These are phyloP conservation scores for Zymoseptoria ardabiliae DNA, from an alignment of 2,329 filamentous ascomycete species.

Conservation along the genomic window DNA sequence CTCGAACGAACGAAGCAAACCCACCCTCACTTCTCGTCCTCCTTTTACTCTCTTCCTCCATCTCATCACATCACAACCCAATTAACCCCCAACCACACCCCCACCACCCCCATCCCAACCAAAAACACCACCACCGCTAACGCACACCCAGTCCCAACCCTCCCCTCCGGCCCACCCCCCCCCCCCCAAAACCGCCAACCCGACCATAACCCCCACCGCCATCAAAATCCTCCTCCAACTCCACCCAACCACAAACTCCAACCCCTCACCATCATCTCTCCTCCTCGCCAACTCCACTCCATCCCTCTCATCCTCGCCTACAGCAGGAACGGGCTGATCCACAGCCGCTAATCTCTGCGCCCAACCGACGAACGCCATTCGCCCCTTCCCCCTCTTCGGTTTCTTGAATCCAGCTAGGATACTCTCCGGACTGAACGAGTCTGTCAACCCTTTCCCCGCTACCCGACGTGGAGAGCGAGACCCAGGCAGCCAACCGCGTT, in stretches of 20 bases:
- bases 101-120: slow-evolving; percentile 28
- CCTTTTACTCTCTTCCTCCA: no score
- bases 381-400: slow-evolving; percentile 29
- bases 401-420: slow-evolving; percentile 30
- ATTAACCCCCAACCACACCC: slow-evolving; percentile 32
- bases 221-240: slow-evolving; percentile 23
- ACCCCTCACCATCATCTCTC: slow-evolving; percentile 25
- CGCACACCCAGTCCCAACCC: slow-evolving; percentile 28
- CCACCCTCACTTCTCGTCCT: no score
- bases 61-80: slow-evolving; percentile 29
- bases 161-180: slow-evolving; percentile 27
- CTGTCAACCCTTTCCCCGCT: slow-evolving; percentile 24
- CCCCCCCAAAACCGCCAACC: slow-evolving; percentile 26
- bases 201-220: slow-evolving; percentile 24
- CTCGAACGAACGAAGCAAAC: neutral
- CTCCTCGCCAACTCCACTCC: slow-evolving; percentile 11
- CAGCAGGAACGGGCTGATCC: neutral
- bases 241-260: slow-evolving; percentile 33
- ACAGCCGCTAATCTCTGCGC: slow-evolving; percentile 31
- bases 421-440: slow-evolving; percentile 35
- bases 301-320: slow-evolving; percentile 3
- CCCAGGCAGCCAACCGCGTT: slow-evolving; percentile 24
- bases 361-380: slow-evolving; percentile 41
- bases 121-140: slow-evolving; percentile 31
- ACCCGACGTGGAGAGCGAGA: slow-evolving; percentile 25